phyloP scores from a whole-genome alignment of 2,329 filamentous ascomycete species.

The Tolypocladium ophioglossoides region DNA sequence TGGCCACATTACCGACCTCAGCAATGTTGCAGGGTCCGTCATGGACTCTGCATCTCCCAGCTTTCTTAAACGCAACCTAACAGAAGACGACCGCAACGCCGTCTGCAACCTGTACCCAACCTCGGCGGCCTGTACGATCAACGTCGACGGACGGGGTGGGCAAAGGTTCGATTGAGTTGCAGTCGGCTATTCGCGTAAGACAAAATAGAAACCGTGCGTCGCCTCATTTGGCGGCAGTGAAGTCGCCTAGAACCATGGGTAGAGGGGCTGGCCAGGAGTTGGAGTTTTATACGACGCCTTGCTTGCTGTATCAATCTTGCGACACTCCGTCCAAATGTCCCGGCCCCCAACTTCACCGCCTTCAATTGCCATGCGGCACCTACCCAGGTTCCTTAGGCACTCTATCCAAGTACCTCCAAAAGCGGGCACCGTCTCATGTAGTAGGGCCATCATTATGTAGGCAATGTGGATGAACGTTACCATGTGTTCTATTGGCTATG shows the following conservation, averaged over 20 bases:
- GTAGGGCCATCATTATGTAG: conserved; percentile 78
- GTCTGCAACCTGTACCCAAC: background rate
- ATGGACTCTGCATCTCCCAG: conserved; percentile 1
- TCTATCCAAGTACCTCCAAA: conserved; percentile 92
- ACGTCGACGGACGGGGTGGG: too few relatives aligned
- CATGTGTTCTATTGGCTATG: conserved; percentile 77
- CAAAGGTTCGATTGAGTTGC: too few relatives aligned
- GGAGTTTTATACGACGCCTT: conserved; percentile 71
- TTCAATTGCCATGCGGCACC: conserved; percentile 86
- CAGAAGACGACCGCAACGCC: background rate
- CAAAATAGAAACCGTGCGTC: too few relatives aligned
- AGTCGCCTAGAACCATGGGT: too few relatives aligned
- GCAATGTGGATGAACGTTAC: conserved; percentile 79
- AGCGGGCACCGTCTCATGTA: conserved; percentile 73
- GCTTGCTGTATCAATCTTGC: conserved; percentile 72
- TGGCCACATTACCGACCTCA: background rate
- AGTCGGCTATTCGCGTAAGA: too few relatives aligned
- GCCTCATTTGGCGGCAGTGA: too few relatives aligned
- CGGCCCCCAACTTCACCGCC: conserved; percentile 65
- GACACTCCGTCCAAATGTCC: conserved; percentile 77
- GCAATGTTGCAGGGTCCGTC: background rate
- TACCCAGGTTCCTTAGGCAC: conserved; percentile 73
- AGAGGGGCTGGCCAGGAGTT: conserved; percentile 49
- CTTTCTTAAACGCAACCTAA: background rate
- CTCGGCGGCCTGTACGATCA: conserved; percentile 2